Percentiles rank a stretch among this genome's conserved stretches.
phyloP scores from a whole-genome alignment of 192 early-diverging fungal species.

The Spizellomyces punctatus region DNA sequence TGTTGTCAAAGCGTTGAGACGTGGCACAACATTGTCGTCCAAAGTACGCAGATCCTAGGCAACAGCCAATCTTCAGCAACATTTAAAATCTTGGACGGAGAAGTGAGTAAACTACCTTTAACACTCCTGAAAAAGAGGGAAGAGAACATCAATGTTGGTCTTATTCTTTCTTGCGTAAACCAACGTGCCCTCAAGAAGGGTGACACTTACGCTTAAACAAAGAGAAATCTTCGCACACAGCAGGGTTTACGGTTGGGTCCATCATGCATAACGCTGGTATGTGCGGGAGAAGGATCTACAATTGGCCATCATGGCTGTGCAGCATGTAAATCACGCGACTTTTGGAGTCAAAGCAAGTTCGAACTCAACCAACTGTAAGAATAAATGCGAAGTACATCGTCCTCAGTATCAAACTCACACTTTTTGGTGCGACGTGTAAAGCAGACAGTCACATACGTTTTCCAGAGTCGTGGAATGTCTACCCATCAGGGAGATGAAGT shows the following conservation, averaged over 20 bases:
- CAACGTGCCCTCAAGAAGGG: background rate
- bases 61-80: background rate
- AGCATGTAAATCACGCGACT: too few relatives aligned
- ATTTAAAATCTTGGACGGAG: background rate
- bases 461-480: too few relatives aligned
- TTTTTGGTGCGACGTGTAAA: too few relatives aligned
- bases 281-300: too few relatives aligned
- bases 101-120: constrained; percentile 4
- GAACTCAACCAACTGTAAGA: too few relatives aligned
- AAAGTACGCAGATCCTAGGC: constrained; percentile 16
- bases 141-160: background rate
- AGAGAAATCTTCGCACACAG: constrained; percentile 13
- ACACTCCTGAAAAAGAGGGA: constrained; percentile 5
- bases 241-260: background rate
- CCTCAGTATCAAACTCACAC: too few relatives aligned
- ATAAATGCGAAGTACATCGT: too few relatives aligned
- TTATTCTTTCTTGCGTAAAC: too few relatives aligned
- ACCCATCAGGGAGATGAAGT: too few relatives aligned
- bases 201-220: constrained; percentile 12
- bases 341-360: too few relatives aligned
- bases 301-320: too few relatives aligned
- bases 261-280: background rate
- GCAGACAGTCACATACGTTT: too few relatives aligned
- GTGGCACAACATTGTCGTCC: constrained; percentile 29
- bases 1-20: constrained; percentile 25